Conservation (phyloP, 1,284 basidiomycete species). For the Naganishia cerealis region DNA sequence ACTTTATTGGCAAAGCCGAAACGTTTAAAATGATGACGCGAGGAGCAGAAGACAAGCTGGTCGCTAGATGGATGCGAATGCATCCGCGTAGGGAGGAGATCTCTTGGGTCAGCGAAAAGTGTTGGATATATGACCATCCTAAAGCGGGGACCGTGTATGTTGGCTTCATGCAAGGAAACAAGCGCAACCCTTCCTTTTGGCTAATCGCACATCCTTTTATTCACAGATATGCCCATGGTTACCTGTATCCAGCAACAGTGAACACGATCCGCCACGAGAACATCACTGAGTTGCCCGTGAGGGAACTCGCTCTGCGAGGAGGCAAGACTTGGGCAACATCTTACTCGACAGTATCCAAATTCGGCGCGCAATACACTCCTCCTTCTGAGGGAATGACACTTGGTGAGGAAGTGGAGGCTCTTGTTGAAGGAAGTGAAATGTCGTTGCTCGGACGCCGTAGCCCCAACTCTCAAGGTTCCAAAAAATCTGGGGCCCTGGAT, state of each 20-base stretch:
- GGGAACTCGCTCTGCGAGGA: conserved; percentile 37
- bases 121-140: conserved; percentile 98
- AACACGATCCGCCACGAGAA: conserved; percentile 62
- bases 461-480: conserved; percentile 40
- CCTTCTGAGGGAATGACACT: conserved; percentile 69
- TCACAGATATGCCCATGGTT: conserved; percentile 84
- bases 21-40: conserved; percentile 66
- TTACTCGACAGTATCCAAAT: conserved; percentile 81
- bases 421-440: conserved; percentile 87
- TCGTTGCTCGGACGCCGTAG: conserved; percentile 58
- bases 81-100: conserved; percentile 80
- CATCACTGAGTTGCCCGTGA: conserved; percentile 38
- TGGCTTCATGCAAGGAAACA: conserved; percentile 6
- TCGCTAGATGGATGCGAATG: conserved; percentile 85
- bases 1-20: conserved; percentile 77
- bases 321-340: conserved; percentile 55
- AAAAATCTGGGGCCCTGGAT: not conserved
- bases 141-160: conserved; percentile 83
- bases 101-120: conserved; percentile 86
- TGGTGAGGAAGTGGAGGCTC: conserved; percentile 73
- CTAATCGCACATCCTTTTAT: conserved; percentile 13
- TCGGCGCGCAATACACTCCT: conserved; percentile 74
- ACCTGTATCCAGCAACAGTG: conserved; percentile 90
- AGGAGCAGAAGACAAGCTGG: conserved; percentile 91
- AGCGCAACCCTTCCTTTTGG: conserved; percentile 1